These are phyloP conservation scores for Plasmodium inui DNA, from an alignment of 169 alveolate genomes.

Conservation along the genomic window DNA sequence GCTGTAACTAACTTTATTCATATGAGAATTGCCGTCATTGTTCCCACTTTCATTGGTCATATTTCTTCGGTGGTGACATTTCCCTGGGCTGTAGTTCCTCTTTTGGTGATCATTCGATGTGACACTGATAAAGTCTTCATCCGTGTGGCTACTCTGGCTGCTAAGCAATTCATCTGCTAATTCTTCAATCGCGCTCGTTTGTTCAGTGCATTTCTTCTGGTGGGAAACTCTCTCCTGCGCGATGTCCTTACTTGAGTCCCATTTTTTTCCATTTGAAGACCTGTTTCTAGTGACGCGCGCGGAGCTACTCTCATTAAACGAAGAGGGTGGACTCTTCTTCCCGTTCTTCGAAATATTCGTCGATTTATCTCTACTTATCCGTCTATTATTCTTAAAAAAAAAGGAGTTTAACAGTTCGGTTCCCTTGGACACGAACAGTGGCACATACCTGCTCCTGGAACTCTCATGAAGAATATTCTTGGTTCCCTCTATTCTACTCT, in stretches of 20 bases:
- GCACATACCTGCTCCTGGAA: slow-evolving; percentile 28
- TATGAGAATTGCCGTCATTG: background rate
- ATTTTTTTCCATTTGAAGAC: background rate
- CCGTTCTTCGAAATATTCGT: slow-evolving; percentile 7
- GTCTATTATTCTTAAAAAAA: slow-evolving; percentile 30
- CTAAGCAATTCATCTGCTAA: background rate
- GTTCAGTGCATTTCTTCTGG: background rate
- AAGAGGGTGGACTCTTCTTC: background rate
- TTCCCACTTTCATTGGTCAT: background rate
- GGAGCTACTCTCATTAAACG: background rate
- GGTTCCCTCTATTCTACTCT: background rate
- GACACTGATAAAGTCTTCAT: slow-evolving; percentile 23
- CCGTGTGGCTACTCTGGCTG: background rate
- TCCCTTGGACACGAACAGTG: slow-evolving; percentile 59
- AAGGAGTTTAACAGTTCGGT: slow-evolving; percentile 30
- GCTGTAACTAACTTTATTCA: background rate
- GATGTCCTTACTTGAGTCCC: background rate
- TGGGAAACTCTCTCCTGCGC: background rate
- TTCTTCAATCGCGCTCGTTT: background rate
- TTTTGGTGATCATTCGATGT: slow-evolving; percentile 8
- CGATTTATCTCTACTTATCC: background rate
- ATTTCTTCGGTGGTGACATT: background rate
- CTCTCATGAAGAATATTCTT: slow-evolving; percentile 7
- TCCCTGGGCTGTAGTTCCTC: background rate
- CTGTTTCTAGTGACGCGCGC: background rate